Percentiles rank a stretch among this genome's conserved stretches.
These are phyloP conservation scores for Paraphysoderma sedebokerense DNA, from an alignment of 371 early-diverging fungal species.

Conservation along the genomic window DNA sequence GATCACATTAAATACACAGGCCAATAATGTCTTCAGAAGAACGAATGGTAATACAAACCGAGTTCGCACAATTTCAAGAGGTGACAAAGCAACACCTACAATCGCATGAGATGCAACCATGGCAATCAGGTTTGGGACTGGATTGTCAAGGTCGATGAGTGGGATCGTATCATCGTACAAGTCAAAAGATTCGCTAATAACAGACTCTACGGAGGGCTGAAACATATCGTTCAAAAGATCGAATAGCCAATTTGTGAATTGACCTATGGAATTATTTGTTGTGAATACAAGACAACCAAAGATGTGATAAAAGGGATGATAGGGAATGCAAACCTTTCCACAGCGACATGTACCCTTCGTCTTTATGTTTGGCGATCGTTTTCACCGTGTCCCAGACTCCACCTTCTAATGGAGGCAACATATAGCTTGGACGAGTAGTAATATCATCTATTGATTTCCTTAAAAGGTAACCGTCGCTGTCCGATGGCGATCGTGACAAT, in stretches of 20 bases:
- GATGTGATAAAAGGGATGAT: too few relatives aligned
- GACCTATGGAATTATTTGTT: too few relatives aligned
- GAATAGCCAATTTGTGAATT: constrained; percentile 47
- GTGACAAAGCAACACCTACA: constrained; percentile 41
- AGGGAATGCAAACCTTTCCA: constrained; percentile 47
- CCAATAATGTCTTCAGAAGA: too few relatives aligned
- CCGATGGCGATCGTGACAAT: constrained; percentile 5
- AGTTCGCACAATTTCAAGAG: constrained; percentile 55
- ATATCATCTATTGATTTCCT: constrained; percentile 35
- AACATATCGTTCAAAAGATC: constrained; percentile 46
- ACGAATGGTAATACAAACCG: constrained; percentile 41
- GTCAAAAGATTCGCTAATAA: constrained; percentile 52
- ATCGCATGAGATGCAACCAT: constrained; percentile 44
- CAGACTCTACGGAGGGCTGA: constrained; percentile 52
- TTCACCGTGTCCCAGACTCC: constrained; percentile 32
- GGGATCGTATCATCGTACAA: constrained; percentile 43
- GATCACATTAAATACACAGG: too few relatives aligned
- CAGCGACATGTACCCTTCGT: constrained; percentile 31
- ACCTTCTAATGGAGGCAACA: constrained; percentile 36
- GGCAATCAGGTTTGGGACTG: constrained; percentile 29
- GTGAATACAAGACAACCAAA: too few relatives aligned
- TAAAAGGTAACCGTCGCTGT: constrained; percentile 39
- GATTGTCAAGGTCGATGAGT: not conserved
- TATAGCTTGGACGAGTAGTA: constrained; percentile 31
- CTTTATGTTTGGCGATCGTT: constrained; percentile 29